phyloP scores from a whole-genome alignment of 2,329 filamentous ascomycete genomes.

The Macroventuria anomochaeta region DNA sequence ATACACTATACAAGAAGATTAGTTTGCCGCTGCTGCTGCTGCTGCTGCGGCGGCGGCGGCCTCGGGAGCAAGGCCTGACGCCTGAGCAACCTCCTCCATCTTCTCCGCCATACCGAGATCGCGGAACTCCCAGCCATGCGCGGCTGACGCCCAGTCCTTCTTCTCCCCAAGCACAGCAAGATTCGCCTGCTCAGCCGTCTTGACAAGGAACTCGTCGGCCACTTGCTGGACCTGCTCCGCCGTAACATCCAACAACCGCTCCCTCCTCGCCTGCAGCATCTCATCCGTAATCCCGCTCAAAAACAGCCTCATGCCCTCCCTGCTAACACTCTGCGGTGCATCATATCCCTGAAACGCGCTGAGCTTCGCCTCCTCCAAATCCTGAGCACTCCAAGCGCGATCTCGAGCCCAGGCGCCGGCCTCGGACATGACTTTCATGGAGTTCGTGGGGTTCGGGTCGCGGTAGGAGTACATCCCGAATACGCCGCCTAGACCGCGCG shows the following conservation, averaged over 20 bases:
- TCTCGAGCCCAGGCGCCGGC: conserved; percentile 85
- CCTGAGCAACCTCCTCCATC: conserved; percentile 28
- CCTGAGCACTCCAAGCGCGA: conserved; percentile 78
- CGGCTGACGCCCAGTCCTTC: conserved; percentile 71
- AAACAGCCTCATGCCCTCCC: conserved; percentile 87
- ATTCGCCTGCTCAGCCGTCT: conserved; percentile 68
- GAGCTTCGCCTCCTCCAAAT: conserved; percentile 95
- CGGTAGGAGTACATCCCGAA: conserved; percentile 98
- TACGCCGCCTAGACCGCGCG: conserved; percentile 77
- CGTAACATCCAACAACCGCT: conserved; percentile 85
- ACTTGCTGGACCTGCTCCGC: conserved; percentile 79
- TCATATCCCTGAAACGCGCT: conserved; percentile 92
- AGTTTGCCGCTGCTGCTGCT: background rate
- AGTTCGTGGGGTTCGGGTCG: conserved; percentile 92
- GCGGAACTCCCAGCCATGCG: conserved; percentile 74
- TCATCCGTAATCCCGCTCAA: conserved; percentile 83
- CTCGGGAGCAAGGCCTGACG: conserved; percentile 17
- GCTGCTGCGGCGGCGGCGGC: background rate
- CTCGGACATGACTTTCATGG: conserved; percentile 80
- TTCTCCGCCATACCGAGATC: conserved; percentile 69
- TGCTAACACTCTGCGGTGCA: conserved; percentile 83
- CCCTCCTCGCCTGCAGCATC: conserved; percentile 85
- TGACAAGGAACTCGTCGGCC: conserved; percentile 81
- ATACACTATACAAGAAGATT: background rate
- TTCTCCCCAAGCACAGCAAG: conserved; percentile 82